Percentiles rank a stretch among this genome's conserved stretches.
Conservation (phyloP, 192 early-diverging fungal species). For the Coemansia sp. region DNA sequence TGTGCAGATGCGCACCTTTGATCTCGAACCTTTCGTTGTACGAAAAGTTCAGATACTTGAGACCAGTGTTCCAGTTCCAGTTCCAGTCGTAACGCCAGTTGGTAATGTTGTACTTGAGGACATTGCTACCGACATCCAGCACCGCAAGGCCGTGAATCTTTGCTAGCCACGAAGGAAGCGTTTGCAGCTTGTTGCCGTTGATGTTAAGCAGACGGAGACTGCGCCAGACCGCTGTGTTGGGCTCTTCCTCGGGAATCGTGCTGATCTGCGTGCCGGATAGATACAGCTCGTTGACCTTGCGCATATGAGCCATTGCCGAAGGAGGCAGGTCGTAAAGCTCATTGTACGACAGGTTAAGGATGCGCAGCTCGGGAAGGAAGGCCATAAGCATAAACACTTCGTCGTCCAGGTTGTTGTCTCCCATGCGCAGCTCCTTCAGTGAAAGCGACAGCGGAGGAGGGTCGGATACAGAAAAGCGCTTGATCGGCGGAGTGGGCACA, state of each 20-base stretch:
- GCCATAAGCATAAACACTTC: conserved; percentile 77
- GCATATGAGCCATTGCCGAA: conserved; percentile 69
- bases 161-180: conserved; percentile 87
- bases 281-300: conserved; percentile 74
- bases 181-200: conserved; percentile 89
- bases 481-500: conserved; percentile 34
- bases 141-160: conserved; percentile 77
- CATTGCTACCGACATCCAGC: conserved; percentile 87
- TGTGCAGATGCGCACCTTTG: conserved; percentile 64
- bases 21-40: conserved; percentile 90
- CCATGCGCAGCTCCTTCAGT: conserved; percentile 68
- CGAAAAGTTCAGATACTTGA: conserved; percentile 88
- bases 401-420: conserved; percentile 84
- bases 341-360: conserved; percentile 82
- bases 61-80: conserved; percentile 91
- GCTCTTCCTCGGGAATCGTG: conserved; percentile 82
- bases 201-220: conserved; percentile 75
- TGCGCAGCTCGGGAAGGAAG: conserved; percentile 70
- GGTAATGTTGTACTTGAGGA: conserved; percentile 88
- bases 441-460: conserved; percentile 57
- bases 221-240: conserved; percentile 67
- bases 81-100: conserved; percentile 98
- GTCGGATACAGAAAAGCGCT: conserved; percentile 57
- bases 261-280: conserved; percentile 83
- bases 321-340: conserved; percentile 79